Evolutionary conservation across 1,284 basidiomycete genomes (phyloP).

Genomic region (Afroboletus lepidellus): DNA sequence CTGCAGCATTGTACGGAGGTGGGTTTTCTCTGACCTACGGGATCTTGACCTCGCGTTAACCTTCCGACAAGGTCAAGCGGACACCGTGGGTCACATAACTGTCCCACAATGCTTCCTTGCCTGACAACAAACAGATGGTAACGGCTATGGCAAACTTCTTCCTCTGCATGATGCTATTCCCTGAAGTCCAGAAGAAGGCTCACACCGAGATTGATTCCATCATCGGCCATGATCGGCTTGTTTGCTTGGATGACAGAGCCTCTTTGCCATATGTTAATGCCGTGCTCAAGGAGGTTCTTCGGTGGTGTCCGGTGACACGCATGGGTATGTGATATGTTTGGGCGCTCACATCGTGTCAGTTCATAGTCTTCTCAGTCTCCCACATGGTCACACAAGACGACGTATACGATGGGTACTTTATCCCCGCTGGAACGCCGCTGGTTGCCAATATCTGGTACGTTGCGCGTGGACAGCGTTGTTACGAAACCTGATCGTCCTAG

Average conservation of each 20-base stretch:
- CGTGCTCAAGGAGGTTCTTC: background rate
- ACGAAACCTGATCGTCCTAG: background rate
- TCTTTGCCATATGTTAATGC: background rate
- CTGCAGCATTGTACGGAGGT: conserved; percentile 3
- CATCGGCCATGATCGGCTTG: background rate
- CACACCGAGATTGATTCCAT: background rate
- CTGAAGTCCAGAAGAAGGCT: background rate
- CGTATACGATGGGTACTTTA: background rate
- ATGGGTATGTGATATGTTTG: background rate
- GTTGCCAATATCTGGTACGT: conserved; percentile 1
- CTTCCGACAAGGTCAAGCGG: background rate
- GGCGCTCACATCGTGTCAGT: background rate
- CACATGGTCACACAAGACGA: conserved; percentile 1
- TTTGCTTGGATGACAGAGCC: background rate
- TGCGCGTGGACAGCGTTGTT: background rate
- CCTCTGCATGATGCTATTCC: conserved; percentile 3
- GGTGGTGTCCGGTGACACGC: background rate
- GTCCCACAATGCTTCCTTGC: background rate
- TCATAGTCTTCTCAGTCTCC: background rate
- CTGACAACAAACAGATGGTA: background rate
- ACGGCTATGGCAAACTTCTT: conserved; percentile 4
- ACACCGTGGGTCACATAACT: background rate
- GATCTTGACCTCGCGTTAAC: background rate
- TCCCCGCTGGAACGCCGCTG: background rate
- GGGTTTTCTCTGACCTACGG: background rate